Evolutionary conservation across 1,139 yeast genomes (phyloP), one percentile per base, ranked within the genome.

Genomic region (Protomyces pachydermus): DNA sequence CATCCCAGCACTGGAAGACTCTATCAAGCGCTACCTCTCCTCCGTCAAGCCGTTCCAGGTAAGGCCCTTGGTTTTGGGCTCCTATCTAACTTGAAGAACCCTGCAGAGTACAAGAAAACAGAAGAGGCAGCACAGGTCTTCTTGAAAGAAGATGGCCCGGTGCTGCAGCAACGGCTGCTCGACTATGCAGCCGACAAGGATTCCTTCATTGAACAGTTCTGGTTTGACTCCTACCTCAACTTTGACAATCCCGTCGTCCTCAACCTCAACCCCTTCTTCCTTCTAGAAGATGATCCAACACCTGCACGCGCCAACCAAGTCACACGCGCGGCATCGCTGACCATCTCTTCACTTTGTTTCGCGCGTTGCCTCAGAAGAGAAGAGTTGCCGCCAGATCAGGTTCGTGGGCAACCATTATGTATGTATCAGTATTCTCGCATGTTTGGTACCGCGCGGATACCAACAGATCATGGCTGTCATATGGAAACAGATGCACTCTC

Each of bases 351-450:
- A 14, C 78, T 90, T 68, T 83, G 90, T 71, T 90, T 90, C 74
- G 83, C 88, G 61, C 81, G 90, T 66, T 95, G 95, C 9, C 78
- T 89, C 68, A 83, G 93, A 68, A 82, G 85, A 66, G 86, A 87
- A 65, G 89, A 87, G 52, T 79, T 90, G 65, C 83, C 88, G n/a
- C 86, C 87, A 0, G 97, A 90, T 73, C 77, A 75, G 65, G 78
- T 87, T 69, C 83, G 84, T 65, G 84, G 84, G 66, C 84, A 84
- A n/a, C 84, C 88, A 0, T 79, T 90, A 65, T 90, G 93, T 75
- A 90, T 90, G 97, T 91, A 88, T 74, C 97, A 90, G 75, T 90
- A 89, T 75, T 82, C 87, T 32, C 86, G 89, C 73, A 77, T 90
- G 65, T 90, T 90, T 78, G 97, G 96, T 1, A 85, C 95, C 18